Evolutionary conservation across 2,329 filamentous ascomycete species (phyloP).

Genomic region (Knufia petricola): DNA sequence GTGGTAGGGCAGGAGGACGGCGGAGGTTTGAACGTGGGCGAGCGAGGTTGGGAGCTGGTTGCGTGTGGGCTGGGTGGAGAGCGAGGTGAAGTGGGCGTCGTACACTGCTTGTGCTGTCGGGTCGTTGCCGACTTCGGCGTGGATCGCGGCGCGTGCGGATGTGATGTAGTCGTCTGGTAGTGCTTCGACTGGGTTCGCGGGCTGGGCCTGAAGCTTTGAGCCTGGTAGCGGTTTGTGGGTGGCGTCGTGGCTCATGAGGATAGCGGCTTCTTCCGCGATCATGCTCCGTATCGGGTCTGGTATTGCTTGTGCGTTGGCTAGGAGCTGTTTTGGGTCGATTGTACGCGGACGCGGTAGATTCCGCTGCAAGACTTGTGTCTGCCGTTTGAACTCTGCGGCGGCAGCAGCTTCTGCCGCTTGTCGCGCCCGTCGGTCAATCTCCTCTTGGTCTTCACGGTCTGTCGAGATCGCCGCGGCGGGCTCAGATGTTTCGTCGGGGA

Average conservation of each 20-base stretch:
- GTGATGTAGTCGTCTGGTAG: conserved; percentile 65
- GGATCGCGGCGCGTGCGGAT: conserved; percentile 66
- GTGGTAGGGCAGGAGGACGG: conserved; percentile 60
- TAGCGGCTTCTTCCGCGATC: conserved; percentile 67
- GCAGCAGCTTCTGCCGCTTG: conserved; percentile 54
- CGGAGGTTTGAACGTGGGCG: conserved; percentile 67
- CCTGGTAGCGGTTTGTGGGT: conserved; percentile 62
- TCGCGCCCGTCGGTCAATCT: conserved; percentile 63
- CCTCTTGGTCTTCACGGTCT: conserved; percentile 52
- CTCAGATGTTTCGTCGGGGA: conserved; percentile 73
- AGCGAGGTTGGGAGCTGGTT: conserved; percentile 60
- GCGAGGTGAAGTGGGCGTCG: conserved; percentile 32
- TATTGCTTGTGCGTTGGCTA: conserved; percentile 52
- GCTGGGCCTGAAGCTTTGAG: conserved; percentile 46
- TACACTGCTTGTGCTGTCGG: conserved; percentile 42
- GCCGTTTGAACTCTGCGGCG: conserved; percentile 62
- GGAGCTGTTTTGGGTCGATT: conserved; percentile 60
- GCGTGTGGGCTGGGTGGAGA: conserved; percentile 43
- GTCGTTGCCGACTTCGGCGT: conserved; percentile 51
- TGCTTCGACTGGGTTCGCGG: conserved; percentile 52
- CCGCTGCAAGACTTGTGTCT: conserved; percentile 85
- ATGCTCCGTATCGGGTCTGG: conserved; percentile 56
- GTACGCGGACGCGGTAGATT: conserved; percentile 65
- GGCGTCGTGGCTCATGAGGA: conserved; percentile 75
- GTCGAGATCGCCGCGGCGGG: conserved; percentile 43